Base-by-base conservation (phyloP, 345 rosid species). In the Sonneratia alba region DNA sequence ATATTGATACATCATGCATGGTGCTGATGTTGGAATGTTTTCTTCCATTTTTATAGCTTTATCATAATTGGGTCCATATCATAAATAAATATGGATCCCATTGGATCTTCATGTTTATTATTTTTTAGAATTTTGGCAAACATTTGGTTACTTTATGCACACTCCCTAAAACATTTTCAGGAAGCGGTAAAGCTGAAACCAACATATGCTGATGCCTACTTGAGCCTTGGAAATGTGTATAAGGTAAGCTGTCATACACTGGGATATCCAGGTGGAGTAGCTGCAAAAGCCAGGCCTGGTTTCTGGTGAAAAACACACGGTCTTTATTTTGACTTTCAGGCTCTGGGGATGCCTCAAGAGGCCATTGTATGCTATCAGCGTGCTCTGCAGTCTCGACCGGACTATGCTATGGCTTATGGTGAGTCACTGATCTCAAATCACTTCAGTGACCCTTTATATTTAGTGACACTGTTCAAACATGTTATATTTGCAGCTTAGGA, bases 141-240 rank as follows among this genome's bases (percentile, higher is more conserved):
- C 32, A 27, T 27, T 27, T 49, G 22, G 22, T 55, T 55, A 21
- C 1, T 19, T 9, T 42, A 42, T 55, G 22, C 6, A 18, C 24
- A 15, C 10, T 42, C 45, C 61, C 61, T 55, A 5, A 21, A 67
- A 67, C 53, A 67, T 65, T 78, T 68, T 21, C 90, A 95, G 99
- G 99, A 95, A 88, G 98, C 98, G 67, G 93, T 92, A 72, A 95
- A 88, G 75, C 87, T 88, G 65, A 95, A 89, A 76, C 97, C 99
- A 40, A 77, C 88, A 69, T 92, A 91, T 83, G 87, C 92, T 62
- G 99, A 95, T 89, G 99, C 98, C 68, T 95, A 88, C 81, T 78
- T 95, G 78, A 92, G 89, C 79, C 97, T 95, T 70, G 99, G 99
- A 71, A 92, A 91, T 74, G 97, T 95, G 68, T 95, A 95, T 67